phyloP scores from a whole-genome alignment of 345 rosid genomes.

The Anacardium occidentale region DNA sequence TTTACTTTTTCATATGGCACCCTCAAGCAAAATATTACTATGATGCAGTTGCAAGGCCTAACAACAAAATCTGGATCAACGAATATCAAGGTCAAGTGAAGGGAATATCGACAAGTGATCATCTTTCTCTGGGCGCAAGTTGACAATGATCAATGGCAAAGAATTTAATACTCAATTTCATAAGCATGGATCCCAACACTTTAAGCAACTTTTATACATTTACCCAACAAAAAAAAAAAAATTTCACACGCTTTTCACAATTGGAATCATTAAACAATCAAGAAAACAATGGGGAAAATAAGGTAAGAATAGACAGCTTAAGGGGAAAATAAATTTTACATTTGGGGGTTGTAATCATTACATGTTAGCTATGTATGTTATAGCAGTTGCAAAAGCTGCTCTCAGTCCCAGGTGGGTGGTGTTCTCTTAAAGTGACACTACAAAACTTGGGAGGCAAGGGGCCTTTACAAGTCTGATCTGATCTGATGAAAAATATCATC shows the following conservation, averaged over 20 bases:
- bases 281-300: not conserved
- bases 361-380: constrained; percentile 37
- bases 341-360: constrained; percentile 37
- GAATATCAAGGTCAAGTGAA: not conserved
- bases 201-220: too few relatives aligned
- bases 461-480: constrained; percentile 14
- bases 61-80: not conserved
- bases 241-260: not conserved
- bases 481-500: constrained; percentile 28
- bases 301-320: not conserved
- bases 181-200: not conserved
- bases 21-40: not conserved
- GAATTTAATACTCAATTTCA: not conserved
- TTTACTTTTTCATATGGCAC: too few relatives aligned
- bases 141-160: not conserved
- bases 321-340: not conserved
- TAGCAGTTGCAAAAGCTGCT: constrained; percentile 22
- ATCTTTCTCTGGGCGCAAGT: not conserved
- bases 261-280: not conserved
- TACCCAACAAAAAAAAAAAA: too few relatives aligned
- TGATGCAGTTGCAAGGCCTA: not conserved
- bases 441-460: constrained; percentile 36
- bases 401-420: constrained; percentile 9
- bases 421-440: constrained; percentile 24
- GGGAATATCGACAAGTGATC: too few relatives aligned